A percentile compares a stretch with the other conserved stretches of the same genome.
Conservation (phyloP, 1,284 basidiomycete genomes). For the Cryptococcus sp. region DNA sequence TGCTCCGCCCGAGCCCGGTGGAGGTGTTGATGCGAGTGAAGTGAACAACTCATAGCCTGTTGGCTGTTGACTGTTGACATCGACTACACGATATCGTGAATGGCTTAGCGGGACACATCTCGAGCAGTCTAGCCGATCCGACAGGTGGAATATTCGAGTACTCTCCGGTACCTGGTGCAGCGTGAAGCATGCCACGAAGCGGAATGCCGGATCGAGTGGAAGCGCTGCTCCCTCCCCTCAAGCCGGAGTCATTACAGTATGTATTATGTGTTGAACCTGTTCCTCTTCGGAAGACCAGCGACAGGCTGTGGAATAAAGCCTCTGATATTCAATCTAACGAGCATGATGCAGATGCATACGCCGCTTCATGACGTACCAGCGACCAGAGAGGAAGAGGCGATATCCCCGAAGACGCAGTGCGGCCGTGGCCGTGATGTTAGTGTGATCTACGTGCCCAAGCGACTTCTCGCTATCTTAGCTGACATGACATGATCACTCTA, state of each 20-base stretch:
- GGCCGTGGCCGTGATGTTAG: constrained; percentile 47
- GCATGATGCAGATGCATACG: constrained; percentile 39
- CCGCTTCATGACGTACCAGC: constrained; percentile 38
- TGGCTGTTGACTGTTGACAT: no score
- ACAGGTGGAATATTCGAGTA: no score
- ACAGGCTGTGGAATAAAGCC: no score
- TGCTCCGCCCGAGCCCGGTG: no score
- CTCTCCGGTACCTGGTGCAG: no score
- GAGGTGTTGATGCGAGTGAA: no score
- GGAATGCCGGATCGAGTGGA: constrained; percentile 31
- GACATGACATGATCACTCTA: constrained; percentile 5
- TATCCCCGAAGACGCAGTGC: constrained; percentile 39
- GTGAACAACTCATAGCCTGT: no score
- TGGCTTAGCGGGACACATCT: no score
- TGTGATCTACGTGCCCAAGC: neutral
- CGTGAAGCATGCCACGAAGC: no score
- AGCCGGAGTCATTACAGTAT: constrained; percentile 45
- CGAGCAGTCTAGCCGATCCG: no score
- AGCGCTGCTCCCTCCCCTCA: constrained; percentile 42
- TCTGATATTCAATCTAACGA: constrained; percentile 1
- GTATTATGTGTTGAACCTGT: constrained; percentile 8
- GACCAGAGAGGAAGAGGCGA: constrained; percentile 14
- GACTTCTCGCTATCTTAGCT: neutral
- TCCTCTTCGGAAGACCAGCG: neutral
- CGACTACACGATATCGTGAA: no score